phyloP scores from a whole-genome alignment of 1,284 basidiomycete species.

The Moniliophthora roreri region DNA sequence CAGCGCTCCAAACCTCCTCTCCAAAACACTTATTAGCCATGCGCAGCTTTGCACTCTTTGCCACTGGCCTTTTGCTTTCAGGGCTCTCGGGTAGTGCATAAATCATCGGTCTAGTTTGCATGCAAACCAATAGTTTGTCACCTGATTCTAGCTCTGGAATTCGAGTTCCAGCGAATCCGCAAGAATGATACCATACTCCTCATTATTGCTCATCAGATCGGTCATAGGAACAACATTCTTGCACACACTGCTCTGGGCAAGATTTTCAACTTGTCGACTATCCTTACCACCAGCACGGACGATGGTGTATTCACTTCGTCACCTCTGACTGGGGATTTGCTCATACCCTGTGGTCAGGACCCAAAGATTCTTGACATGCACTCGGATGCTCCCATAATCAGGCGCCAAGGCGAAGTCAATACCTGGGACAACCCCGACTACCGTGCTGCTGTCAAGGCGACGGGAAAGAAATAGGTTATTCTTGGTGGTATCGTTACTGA shows the following conservation, averaged over 20 bases:
- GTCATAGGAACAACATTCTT: conserved; percentile 42
- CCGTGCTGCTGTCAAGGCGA: conserved; percentile 41
- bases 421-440: conserved; percentile 51
- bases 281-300: conserved; percentile 46
- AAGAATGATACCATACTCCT: conserved; percentile 41
- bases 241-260: conserved; percentile 45
- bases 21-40: too few relatives aligned
- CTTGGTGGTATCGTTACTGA: conserved; percentile 48
- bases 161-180: conserved; percentile 38
- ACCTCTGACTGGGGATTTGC: conserved; percentile 18
- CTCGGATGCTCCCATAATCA: conserved; percentile 41
- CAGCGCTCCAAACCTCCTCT: too few relatives aligned
- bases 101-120: too few relatives aligned
- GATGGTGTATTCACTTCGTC: conserved; percentile 26
- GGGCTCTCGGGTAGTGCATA: too few relatives aligned
- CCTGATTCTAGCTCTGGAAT: too few relatives aligned
- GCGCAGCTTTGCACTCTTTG: too few relatives aligned
- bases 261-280: conserved; percentile 41
- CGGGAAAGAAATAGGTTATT: conserved; percentile 47
- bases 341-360: conserved; percentile 34
- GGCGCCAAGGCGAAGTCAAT: conserved; percentile 44
- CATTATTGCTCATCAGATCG: conserved; percentile 47
- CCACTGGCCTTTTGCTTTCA: too few relatives aligned
- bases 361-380: conserved; percentile 48
- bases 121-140: too few relatives aligned